These are phyloP conservation scores for Fusarium hostae DNA, from an alignment of 2,329 filamentous ascomycete genomes.

Conservation along the genomic window DNA sequence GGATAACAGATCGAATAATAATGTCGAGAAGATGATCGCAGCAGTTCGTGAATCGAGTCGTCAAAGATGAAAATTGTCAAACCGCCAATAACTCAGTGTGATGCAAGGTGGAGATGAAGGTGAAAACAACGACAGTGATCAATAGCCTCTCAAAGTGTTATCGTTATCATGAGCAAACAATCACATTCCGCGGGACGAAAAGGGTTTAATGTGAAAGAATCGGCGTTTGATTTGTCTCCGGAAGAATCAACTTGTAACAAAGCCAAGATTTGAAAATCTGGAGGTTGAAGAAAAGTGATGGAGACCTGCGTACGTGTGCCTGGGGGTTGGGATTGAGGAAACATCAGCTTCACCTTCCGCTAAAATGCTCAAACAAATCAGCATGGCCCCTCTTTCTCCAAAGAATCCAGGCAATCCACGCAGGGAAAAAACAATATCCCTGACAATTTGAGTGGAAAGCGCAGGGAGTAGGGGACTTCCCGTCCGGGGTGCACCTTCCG, in stretches of 20 bases:
- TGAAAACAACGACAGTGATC: slow-evolving; percentile 12
- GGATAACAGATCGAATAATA: neutral
- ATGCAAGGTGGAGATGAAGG: slow-evolving; percentile 1
- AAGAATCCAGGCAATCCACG: slow-evolving; percentile 13
- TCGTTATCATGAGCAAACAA: neutral
- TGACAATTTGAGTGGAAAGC: slow-evolving; percentile 12
- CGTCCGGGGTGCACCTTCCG: slow-evolving; percentile 26
- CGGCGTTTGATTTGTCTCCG: neutral
- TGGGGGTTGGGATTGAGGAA: slow-evolving; percentile 25
- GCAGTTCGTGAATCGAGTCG: neutral
- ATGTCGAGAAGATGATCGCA: slow-evolving; percentile 1
- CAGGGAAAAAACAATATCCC: slow-evolving; percentile 12
- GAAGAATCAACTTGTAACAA: neutral
- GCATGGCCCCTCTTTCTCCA: slow-evolving; percentile 27
- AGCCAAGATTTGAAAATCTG: slow-evolving; percentile 16
- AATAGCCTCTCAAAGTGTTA: slow-evolving; percentile 14
- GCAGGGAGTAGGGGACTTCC: slow-evolving; percentile 22
- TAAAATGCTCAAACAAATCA: slow-evolving; percentile 19
- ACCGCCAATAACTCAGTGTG: slow-evolving; percentile 13
- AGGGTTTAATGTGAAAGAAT: neutral
- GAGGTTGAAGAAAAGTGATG: slow-evolving; percentile 29
- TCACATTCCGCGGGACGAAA: slow-evolving; percentile 19
- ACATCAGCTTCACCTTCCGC: neutral
- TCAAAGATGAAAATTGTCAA: slow-evolving; percentile 12
- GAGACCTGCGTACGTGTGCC: neutral